Conservation (phyloP, 495 filamentous ascomycete genomes). For the Penicillium bovifimosum region DNA sequence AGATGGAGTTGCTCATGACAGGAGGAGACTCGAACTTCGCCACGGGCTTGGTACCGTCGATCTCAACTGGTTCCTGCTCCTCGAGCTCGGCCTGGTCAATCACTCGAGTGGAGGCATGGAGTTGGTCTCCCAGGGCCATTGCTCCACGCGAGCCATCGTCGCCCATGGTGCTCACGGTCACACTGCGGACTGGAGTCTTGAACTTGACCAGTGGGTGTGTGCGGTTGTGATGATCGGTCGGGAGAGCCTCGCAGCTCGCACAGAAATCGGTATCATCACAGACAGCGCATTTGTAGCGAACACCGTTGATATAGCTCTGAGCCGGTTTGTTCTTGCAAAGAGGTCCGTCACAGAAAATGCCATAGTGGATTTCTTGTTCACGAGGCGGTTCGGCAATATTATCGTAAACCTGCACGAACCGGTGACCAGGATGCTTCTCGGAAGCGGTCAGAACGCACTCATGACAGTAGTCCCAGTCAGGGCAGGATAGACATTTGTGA, state of each 20-base stretch:
- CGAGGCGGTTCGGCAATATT: slow-evolving; percentile 55
- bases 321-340: slow-evolving; percentile 61
- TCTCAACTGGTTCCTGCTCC: slow-evolving; percentile 44
- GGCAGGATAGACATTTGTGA: slow-evolving; percentile 95
- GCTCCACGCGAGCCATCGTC: slow-evolving; percentile 63
- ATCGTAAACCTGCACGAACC: slow-evolving; percentile 85
- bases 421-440: slow-evolving; percentile 73
- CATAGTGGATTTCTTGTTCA: slow-evolving; percentile 58
- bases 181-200: slow-evolving; percentile 86
- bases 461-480: slow-evolving; percentile 96
- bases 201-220: slow-evolving; percentile 97
- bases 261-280: slow-evolving; percentile 97
- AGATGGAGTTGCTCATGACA: background rate
- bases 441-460: slow-evolving; percentile 61
- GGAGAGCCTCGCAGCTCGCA: slow-evolving; percentile 84
- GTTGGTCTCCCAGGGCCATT: slow-evolving; percentile 63
- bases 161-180: slow-evolving; percentile 77
- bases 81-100: slow-evolving; percentile 40
- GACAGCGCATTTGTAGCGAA: slow-evolving; percentile 95
- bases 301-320: slow-evolving; percentile 68
- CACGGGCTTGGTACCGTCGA: slow-evolving; percentile 52
- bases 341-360: slow-evolving; percentile 94
- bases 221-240: slow-evolving; percentile 78
- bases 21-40: slow-evolving; percentile 14
- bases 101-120: slow-evolving; percentile 31